Evolutionary conservation across 148 eudicot genomes (phyloP).

Genomic region (Pouteria glomerata): DNA sequence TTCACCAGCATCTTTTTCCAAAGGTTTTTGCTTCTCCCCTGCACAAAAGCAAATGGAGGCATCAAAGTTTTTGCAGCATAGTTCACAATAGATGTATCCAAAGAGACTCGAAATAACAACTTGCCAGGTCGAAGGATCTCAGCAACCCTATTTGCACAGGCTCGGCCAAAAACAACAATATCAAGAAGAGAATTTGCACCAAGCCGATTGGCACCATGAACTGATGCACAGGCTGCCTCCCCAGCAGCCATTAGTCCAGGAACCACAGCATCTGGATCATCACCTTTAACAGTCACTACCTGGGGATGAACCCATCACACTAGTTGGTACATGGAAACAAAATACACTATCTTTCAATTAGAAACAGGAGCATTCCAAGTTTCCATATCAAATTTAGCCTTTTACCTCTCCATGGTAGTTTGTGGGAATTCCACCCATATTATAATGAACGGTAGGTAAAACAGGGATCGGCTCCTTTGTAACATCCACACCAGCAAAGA

Average conservation of each 20-base stretch:
- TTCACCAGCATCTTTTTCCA: constrained; percentile 84
- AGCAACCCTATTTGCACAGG: constrained; percentile 96
- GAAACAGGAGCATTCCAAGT: background rate
- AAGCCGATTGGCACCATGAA: constrained; percentile 97
- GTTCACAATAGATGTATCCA: background rate
- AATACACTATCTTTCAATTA: background rate
- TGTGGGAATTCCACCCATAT: constrained; percentile 99
- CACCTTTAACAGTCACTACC: constrained; percentile 83
- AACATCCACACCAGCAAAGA: constrained; percentile 98
- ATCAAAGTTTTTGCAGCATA: constrained; percentile 1
- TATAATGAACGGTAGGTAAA: constrained; percentile 96
- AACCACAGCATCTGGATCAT: constrained; percentile 81
- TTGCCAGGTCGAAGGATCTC: constrained; percentile 83
- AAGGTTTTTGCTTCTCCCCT: constrained; percentile 87
- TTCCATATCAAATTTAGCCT: background rate
- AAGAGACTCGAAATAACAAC: constrained; percentile 3
- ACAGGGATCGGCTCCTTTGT: constrained; percentile 99
- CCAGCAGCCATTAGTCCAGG: constrained; percentile 99
- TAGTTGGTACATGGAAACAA: background rate
- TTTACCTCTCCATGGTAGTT: constrained; percentile 94
- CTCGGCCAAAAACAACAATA: constrained; percentile 98
- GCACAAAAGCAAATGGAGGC: no score
- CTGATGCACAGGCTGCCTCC: constrained; percentile 99
- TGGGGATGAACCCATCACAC: constrained; percentile 18
- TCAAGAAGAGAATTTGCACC: constrained; percentile 99